Evolutionary conservation across 2,329 filamentous ascomycete species (phyloP).

Genomic region (Trichoderma koningiopsis): DNA sequence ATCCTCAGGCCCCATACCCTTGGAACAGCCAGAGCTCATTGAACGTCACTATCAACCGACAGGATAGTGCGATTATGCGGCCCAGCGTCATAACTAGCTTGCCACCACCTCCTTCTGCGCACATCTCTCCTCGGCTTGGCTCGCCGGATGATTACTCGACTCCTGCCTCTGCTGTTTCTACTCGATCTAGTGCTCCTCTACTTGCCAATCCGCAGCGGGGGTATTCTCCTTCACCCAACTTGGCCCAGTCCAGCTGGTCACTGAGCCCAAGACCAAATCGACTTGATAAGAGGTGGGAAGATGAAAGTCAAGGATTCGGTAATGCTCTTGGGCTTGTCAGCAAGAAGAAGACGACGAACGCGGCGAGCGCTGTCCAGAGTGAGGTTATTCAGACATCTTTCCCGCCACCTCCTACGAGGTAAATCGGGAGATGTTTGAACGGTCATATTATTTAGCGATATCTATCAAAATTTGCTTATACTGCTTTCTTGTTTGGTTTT

Average conservation of each 20-base stretch:
- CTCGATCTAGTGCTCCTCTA: conserved; percentile 40
- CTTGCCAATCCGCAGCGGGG: conserved; percentile 32
- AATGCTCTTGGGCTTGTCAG: conserved; percentile 10
- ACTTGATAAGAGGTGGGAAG: conserved; percentile 11
- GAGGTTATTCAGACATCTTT: conserved; percentile 40
- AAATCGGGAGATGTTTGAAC: not conserved
- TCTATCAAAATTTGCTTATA: not conserved
- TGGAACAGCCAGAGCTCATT: conserved; percentile 14
- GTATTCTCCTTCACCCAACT: conserved; percentile 31
- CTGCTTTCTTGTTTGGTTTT: not conserved
- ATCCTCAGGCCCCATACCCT: not conserved
- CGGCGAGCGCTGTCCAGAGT: conserved; percentile 18
- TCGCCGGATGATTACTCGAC: conserved; percentile 34
- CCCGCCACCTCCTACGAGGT: conserved; percentile 41
- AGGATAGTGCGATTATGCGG: conserved; percentile 13
- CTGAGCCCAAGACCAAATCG: conserved; percentile 2
- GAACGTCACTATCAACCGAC: not conserved
- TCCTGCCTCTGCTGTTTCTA: conserved; percentile 40
- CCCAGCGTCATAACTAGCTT: conserved; percentile 30
- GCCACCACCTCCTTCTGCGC: conserved; percentile 29
- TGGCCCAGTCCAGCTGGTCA: conserved; percentile 21
- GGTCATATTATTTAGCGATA: not conserved
- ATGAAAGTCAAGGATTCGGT: not conserved
- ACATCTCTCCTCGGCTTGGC: conserved; percentile 14
- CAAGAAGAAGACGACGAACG: conserved; percentile 17